These are phyloP conservation scores for Adiantum capillusveneris DNA, from an alignment of 75 land plant species.

Conservation along the genomic window DNA sequence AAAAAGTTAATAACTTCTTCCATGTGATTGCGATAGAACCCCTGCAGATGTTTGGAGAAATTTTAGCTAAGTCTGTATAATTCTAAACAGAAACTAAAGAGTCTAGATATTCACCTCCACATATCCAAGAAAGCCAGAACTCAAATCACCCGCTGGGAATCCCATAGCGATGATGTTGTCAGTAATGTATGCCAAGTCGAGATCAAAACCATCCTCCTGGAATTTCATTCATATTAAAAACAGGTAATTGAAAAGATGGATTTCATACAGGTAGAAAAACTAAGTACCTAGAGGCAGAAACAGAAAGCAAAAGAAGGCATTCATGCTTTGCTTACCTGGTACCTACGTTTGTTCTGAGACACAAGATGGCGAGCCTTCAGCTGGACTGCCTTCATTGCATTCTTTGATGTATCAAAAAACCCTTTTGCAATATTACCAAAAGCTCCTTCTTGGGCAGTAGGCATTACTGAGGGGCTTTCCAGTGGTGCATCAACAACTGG, in stretches of 20 bases:
- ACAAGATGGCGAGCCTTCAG: slow-evolving; percentile 86
- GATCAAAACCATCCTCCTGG: slow-evolving; percentile 97
- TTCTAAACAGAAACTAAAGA: neutral
- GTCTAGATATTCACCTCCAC: slow-evolving; percentile 57
- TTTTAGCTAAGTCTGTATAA: no score
- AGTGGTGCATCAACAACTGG: slow-evolving; percentile 29
- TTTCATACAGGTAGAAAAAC: no score
- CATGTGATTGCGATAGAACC: slow-evolving; percentile 97
- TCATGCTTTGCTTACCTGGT: slow-evolving; percentile 48
- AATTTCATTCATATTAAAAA: neutral
- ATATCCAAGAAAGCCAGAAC: slow-evolving; percentile 97
- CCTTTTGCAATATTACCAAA: slow-evolving; percentile 77
- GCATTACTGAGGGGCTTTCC: slow-evolving; percentile 25
- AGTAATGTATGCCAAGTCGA: slow-evolving; percentile 98
- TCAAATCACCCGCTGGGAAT: slow-evolving; percentile 97
- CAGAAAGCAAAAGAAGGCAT: neutral
- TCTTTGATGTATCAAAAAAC: slow-evolving; percentile 68
- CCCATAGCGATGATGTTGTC: slow-evolving; percentile 99
- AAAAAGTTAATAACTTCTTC: slow-evolving; percentile 99
- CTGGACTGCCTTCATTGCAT: slow-evolving; percentile 88
- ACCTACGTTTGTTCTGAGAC: slow-evolving; percentile 94
- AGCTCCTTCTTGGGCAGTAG: slow-evolving; percentile 44
- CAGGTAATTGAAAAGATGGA: neutral
- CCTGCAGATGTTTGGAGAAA: slow-evolving; percentile 64
- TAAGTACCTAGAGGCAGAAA: no score